Conservation (phyloP, 257 asterid species). For the Petunia secreta region DNA sequence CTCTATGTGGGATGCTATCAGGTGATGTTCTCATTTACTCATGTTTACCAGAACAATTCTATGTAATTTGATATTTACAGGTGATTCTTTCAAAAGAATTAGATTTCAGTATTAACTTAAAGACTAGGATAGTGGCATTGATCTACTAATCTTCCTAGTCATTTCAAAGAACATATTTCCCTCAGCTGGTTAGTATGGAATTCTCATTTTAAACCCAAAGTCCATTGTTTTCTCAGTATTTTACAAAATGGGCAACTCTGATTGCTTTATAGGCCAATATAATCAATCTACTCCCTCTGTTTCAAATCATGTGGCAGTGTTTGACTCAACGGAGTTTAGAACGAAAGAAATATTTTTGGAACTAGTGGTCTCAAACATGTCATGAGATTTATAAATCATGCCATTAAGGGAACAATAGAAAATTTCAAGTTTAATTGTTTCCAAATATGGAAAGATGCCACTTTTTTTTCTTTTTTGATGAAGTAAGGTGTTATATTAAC, state of each 20-base stretch:
- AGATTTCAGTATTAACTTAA: slow-evolving; percentile 14
- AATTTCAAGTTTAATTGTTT: too few species aligned
- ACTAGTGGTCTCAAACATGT: too few species aligned
- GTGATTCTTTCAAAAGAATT: neutral
- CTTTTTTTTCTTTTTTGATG: too few species aligned
- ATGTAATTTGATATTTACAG: neutral
- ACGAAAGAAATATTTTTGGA: too few species aligned
- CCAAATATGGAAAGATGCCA: too few species aligned
- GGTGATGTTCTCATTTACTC: slow-evolving; percentile 46
- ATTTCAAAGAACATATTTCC: neutral
- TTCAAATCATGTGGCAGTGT: too few species aligned
- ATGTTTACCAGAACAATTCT: slow-evolving; percentile 16
- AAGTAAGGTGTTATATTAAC: too few species aligned
- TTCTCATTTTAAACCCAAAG: slow-evolving; percentile 4
- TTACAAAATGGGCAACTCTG: neutral
- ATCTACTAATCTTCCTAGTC: neutral
- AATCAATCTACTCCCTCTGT: too few species aligned
- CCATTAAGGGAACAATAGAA: too few species aligned
- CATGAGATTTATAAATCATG: too few species aligned
- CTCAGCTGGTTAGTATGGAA: neutral
- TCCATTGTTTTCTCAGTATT: neutral
- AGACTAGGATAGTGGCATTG: neutral
- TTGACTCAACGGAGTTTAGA: too few species aligned
- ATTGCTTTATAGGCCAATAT: too few species aligned
- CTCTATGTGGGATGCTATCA: slow-evolving; percentile 97